Evolutionary conservation across 140 eudicot genomes (phyloP).

Genomic region (Stevia rebaudiana): DNA sequence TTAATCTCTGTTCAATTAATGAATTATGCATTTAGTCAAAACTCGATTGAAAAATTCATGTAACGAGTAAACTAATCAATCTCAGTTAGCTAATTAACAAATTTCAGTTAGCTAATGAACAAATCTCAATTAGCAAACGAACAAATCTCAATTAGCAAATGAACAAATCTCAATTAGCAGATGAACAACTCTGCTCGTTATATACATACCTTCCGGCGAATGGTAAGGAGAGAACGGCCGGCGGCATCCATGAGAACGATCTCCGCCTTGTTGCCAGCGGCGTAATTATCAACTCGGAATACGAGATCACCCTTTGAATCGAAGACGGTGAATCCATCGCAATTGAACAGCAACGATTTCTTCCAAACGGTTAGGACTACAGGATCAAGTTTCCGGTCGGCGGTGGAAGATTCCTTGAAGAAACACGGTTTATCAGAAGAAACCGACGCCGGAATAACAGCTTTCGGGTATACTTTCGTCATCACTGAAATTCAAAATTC

Average conservation of each 20-base stretch:
- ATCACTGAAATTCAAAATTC: not conserved
- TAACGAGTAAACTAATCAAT: too few relatives aligned
- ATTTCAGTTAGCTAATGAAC: too few relatives aligned
- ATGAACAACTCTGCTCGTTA: not conserved
- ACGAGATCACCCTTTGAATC: slow-evolving; percentile 59
- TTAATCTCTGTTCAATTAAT: slow-evolving; percentile 41
- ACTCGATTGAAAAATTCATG: not conserved
- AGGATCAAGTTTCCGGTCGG: slow-evolving; percentile 13
- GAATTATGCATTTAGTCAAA: not conserved
- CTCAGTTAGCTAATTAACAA: too few relatives aligned
- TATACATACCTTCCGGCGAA: slow-evolving; percentile 54
- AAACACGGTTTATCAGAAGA: slow-evolving; percentile 11
- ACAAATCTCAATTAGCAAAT: too few relatives aligned
- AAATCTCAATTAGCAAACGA: too few relatives aligned
- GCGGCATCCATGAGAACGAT: slow-evolving; percentile 60
- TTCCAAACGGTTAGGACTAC: slow-evolving; percentile 71
- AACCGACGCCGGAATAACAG: not conserved
- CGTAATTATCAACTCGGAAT: slow-evolving; percentile 66
- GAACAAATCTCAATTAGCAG: too few relatives aligned
- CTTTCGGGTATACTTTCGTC: slow-evolving; percentile 40
- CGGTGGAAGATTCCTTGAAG: slow-evolving; percentile 7
- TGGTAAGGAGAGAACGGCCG: slow-evolving; percentile 60
- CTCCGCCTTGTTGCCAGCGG: slow-evolving; percentile 35
- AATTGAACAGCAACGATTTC: slow-evolving; percentile 58
- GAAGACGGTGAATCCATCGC: slow-evolving; percentile 73